Evolutionary conservation across 768 basidiomycete genomes (phyloP), one percentile per base, ranked within the genome.

Genomic region (Tulasnella calospora): DNA sequence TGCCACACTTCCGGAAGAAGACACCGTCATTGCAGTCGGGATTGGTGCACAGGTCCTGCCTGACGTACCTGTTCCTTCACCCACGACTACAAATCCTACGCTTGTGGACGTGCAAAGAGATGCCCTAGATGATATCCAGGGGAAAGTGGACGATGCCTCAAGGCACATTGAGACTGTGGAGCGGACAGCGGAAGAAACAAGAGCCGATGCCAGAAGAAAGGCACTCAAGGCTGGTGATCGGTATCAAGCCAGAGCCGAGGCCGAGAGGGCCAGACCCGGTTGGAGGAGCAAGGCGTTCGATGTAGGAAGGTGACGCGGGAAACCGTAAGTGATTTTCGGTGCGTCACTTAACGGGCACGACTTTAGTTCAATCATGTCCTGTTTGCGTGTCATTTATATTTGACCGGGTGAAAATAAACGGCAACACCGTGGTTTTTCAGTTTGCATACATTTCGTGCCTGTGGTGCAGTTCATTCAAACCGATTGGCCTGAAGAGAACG

Each of bases 11-110:
- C 77, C 67, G 10, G 77, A 78, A 36, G 36, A 71, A 27, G 77
- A 78, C n/a, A 71, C 77, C 13, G 69, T 78, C 77, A 72, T 78
- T 44, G 77, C 77, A 15, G 71, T 78, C 23, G 77, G 77, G 27
- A 61, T 78, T 27, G 77, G 69, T 33, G 71, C 41, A 30, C 77
- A 78, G 38, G 55, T 78, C 3, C 77, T 78, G 12, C 36, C 77
- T 7, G 75, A 76, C 5, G 73, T 67, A 27, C 61, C 61, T 5
- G 13, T 67, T 35, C 61, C 61, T 35, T 67, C 61, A 12, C 61
- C 61, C n/a, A 67, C 61, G 9, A 67, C 61, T 0, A 67, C 61
- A 30, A 67, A 67, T 27, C 61, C 61, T 13, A 67, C 61, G 12
- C 61, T 67, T 13, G 61, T 67, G 61, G 61, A 67, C 27, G 33